Evolutionary conservation across 2,329 filamentous ascomycete species (phyloP), one percentile per base, ranked within the genome.

Genomic region (Microsporum audouinii): DNA sequence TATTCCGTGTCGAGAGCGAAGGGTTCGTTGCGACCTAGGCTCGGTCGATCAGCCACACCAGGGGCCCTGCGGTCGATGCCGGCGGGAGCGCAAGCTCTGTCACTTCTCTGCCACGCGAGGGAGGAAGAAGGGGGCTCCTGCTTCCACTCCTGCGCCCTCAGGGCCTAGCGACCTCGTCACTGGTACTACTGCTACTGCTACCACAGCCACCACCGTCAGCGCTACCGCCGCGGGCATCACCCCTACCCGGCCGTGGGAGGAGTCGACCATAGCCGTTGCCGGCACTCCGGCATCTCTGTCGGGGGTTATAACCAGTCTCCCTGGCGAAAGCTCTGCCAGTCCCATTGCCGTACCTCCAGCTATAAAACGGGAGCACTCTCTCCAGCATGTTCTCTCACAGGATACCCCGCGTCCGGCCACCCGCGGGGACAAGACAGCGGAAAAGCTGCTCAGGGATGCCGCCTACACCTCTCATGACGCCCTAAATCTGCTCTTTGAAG

Each of bases 391-490:
- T 31, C 34, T 43, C 36, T 10, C 55, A 6, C 55, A 43, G n/a
- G 38, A 58, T 43, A 57, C 55, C 27, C 55, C 55, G 34, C 55
- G 55, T 14, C 55, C 55, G 5, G 10, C 39, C 7, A 43, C 36
- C 7, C 51, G 51, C n/a, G 55, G 55, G n/a, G 55, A 57, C 38
- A 57, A 43, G 23, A 61, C 65, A 1, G 63, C 64, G 10, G 63
- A 63, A 12, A 62, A 64, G 31, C 57, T 66, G 27, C 62, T 66
- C n/a, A 59, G 63, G 34, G 64, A 66, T 58, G 62, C 62, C 33
- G 64, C 65, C 8, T 66, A 66, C 41, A 66, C 65, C 6, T 65
- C 63, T 8, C 65, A 65, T 41, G 65, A 66, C 60, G 65, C 65
- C 7, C 45, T 66, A 23, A 66, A 61, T 17, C 53, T 66, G 7